Evolutionary conservation across 2,329 filamentous ascomycete species (phyloP).

Genomic region (Botrytis squamosa): DNA sequence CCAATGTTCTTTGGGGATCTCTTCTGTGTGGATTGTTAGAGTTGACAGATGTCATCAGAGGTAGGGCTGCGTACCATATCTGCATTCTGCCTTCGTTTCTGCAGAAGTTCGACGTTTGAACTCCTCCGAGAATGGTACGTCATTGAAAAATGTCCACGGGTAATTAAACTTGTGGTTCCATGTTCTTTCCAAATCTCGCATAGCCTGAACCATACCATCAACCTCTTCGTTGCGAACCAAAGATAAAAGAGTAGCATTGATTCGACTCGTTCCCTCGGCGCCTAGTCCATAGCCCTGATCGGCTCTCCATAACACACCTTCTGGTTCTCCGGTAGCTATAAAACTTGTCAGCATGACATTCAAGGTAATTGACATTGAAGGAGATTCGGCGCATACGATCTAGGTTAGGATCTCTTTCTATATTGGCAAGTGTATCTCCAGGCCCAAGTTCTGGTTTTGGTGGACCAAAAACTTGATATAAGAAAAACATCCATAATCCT

Average conservation of each 20-base stretch:
- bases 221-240: slow-evolving; percentile 92
- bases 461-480: slow-evolving; percentile 70
- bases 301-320: slow-evolving; percentile 70
- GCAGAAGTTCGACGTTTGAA: slow-evolving; percentile 82
- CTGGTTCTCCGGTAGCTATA: slow-evolving; percentile 78
- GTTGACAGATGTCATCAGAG: slow-evolving; percentile 26
- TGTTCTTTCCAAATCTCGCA: slow-evolving; percentile 86
- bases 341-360: slow-evolving; percentile 22
- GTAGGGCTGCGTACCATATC: slow-evolving; percentile 62
- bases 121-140: slow-evolving; percentile 87
- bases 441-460: slow-evolving; percentile 45
- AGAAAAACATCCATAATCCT: slow-evolving; percentile 73
- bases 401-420: slow-evolving; percentile 78
- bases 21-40: slow-evolving; percentile 51
- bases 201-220: slow-evolving; percentile 78
- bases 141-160: slow-evolving; percentile 99
- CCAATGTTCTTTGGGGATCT: slow-evolving; percentile 96
- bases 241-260: slow-evolving; percentile 89
- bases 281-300: slow-evolving; percentile 76
- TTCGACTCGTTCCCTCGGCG: slow-evolving; percentile 73
- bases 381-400: slow-evolving; percentile 64
- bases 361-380: neutral
- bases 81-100: slow-evolving; percentile 82
- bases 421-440: slow-evolving; percentile 53
- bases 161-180: slow-evolving; percentile 99